These are phyloP conservation scores for Fomitopsis betulina DNA, from an alignment of 1,284 basidiomycete species.

Conservation along the genomic window DNA sequence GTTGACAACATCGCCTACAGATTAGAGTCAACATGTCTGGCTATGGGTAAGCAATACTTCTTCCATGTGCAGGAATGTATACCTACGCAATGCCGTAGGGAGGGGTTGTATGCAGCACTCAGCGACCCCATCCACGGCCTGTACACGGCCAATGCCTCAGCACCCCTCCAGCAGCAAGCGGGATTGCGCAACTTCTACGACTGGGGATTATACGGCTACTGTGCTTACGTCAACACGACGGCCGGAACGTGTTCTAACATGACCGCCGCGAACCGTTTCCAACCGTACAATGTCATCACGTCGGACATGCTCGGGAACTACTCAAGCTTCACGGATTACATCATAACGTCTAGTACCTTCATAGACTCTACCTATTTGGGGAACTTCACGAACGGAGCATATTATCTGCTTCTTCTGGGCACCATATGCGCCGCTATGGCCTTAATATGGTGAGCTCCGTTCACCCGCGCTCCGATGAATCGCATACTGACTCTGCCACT, in stretches of 20 bases:
- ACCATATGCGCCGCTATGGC: slow-evolving; percentile 63
- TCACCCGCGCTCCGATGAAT: slow-evolving; percentile 33
- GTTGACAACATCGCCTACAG: slow-evolving; percentile 34
- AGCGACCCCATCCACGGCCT: slow-evolving; percentile 57
- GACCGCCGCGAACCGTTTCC: slow-evolving; percentile 52
- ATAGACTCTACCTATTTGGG: slow-evolving; percentile 59
- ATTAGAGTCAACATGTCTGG: slow-evolving; percentile 63
- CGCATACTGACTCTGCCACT: not conserved
- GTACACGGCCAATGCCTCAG: slow-evolving; percentile 63
- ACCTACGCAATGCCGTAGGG: slow-evolving; percentile 31
- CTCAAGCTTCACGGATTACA: slow-evolving; percentile 47
- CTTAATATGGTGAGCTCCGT: slow-evolving; percentile 53
- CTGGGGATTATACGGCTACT: slow-evolving; percentile 76
- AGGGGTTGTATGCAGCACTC: slow-evolving; percentile 45
- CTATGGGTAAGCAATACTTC: slow-evolving; percentile 51
- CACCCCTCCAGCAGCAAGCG: slow-evolving; percentile 48
- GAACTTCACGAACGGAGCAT: slow-evolving; percentile 60
- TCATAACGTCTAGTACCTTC: slow-evolving; percentile 54
- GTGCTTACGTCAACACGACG: slow-evolving; percentile 58
- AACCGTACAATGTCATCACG: slow-evolving; percentile 56
- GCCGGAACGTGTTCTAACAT: slow-evolving; percentile 63
- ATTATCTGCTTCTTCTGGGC: slow-evolving; percentile 71
- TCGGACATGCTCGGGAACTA: slow-evolving; percentile 66
- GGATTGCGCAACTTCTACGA: slow-evolving; percentile 70
- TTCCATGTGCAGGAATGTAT: slow-evolving; percentile 3